These are phyloP conservation scores for Elongisporangium undulatum DNA, from an alignment of 352 stramenopile genomes.

Conservation along the genomic window DNA sequence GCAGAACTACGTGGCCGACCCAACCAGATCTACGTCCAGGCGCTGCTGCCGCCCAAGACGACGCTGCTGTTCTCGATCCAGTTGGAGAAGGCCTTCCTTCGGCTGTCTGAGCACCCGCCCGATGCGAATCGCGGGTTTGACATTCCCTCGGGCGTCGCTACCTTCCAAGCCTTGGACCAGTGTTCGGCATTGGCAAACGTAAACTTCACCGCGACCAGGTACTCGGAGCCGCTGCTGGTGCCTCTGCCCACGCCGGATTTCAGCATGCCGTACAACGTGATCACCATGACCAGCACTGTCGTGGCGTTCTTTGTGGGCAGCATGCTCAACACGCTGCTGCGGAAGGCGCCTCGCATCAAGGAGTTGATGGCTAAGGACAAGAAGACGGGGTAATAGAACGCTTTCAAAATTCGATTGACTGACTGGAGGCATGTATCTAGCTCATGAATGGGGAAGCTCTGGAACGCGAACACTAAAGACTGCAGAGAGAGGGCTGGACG, in stretches of 20 bases:
- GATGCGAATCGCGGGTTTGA: conserved; percentile 88
- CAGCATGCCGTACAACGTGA: conserved; percentile 91
- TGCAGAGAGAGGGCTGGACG: background rate
- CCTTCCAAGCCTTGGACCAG: conserved; percentile 19
- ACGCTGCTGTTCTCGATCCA: conserved; percentile 63
- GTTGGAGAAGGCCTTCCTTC: conserved; percentile 82
- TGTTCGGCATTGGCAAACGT: background rate
- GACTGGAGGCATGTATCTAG: background rate
- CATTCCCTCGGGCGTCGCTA: conserved; percentile 55
- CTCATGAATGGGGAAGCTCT: too few species aligned
- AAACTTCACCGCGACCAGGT: conserved; percentile 37
- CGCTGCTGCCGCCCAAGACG: conserved; percentile 44
- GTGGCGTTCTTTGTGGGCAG: conserved; percentile 83
- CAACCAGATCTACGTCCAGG: conserved; percentile 53
- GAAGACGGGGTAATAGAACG: background rate
- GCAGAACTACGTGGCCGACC: conserved; percentile 48
- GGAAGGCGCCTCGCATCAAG: conserved; percentile 63
- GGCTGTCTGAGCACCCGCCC: conserved; percentile 75
- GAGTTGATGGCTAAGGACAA: conserved; percentile 41
- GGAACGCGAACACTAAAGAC: background rate
- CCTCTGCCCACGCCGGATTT: conserved; percentile 84
- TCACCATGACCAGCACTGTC: conserved; percentile 88
- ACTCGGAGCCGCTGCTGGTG: conserved; percentile 80
- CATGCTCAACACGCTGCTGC: conserved; percentile 77
- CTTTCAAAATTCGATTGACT: background rate